These are phyloP conservation scores for Rhizophlyctis rosea DNA, from an alignment of 192 early-diverging fungal species.

Conservation along the genomic window DNA sequence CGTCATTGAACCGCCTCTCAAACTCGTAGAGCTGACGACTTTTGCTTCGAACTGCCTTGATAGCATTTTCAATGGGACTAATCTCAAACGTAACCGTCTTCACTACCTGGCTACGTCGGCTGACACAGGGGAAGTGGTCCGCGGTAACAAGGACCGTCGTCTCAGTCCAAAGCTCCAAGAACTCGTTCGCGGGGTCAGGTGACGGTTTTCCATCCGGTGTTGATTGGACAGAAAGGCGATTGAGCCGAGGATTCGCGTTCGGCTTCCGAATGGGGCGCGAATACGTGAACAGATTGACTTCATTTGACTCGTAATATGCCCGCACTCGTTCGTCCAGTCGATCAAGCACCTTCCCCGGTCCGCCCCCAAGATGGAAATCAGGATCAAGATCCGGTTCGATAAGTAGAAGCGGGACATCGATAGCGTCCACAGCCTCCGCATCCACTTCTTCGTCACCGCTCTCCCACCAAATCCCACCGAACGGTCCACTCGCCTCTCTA, in stretches of 20 bases:
- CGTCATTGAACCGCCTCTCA: constrained; percentile 57
- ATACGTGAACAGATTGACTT: constrained; percentile 63
- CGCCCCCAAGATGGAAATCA: constrained; percentile 14
- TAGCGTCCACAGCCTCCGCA: constrained; percentile 2
- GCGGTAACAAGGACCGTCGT: constrained; percentile 64
- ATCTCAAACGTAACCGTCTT: constrained; percentile 52
- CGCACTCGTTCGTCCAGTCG: constrained; percentile 33
- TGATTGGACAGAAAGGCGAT: neutral
- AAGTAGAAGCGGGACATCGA: constrained; percentile 14
- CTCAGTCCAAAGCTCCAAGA: constrained; percentile 75
- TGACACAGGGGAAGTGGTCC: constrained; percentile 64
- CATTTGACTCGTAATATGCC: constrained; percentile 65
- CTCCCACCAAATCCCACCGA: constrained; percentile 21
- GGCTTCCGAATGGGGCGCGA: constrained; percentile 59
- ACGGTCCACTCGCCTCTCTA: constrained; percentile 25
- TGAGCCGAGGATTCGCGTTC: neutral
- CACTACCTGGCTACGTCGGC: constrained; percentile 57
- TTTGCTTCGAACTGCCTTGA: constrained; percentile 66
- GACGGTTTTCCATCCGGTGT: constrained; percentile 1
- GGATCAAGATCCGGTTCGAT: constrained; percentile 44
- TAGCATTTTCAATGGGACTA: constrained; percentile 74
- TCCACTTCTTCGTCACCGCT: neutral
- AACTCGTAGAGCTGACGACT: constrained; percentile 57
- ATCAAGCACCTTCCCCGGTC: constrained; percentile 1
- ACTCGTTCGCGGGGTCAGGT: constrained; percentile 58